Percentiles rank a stretch among this genome's conserved stretches.
phyloP scores from a whole-genome alignment of 2,329 filamentous ascomycete species.

The Peltaster fructicola region DNA sequence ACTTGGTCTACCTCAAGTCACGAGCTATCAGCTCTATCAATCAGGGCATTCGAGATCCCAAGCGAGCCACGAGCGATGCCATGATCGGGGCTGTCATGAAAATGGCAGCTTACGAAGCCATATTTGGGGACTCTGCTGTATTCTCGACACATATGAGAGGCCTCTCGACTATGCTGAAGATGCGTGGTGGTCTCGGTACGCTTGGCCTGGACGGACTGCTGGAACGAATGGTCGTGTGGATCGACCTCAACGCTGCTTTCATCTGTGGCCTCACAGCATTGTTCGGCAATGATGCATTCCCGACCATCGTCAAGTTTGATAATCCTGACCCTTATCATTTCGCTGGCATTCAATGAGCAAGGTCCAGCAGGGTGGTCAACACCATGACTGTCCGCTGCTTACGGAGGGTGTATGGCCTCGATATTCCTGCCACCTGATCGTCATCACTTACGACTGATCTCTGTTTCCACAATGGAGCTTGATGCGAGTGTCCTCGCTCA shows the following conservation, averaged over 20 bases:
- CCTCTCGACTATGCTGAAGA: slow-evolving; percentile 22
- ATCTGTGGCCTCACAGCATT: slow-evolving; percentile 7
- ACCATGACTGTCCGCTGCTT: no score
- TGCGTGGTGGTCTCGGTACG: slow-evolving; percentile 24
- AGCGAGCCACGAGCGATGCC: slow-evolving; percentile 19
- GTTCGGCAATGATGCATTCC: slow-evolving; percentile 7
- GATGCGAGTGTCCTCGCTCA: no score
- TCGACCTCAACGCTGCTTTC: slow-evolving; percentile 19
- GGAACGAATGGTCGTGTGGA: slow-evolving; percentile 29
- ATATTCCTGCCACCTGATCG: no score
- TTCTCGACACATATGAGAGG: slow-evolving; percentile 30
- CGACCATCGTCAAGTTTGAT: slow-evolving; percentile 9
- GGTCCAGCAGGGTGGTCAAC: no score
- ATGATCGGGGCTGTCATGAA: slow-evolving; percentile 31
- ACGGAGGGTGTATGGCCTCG: no score
- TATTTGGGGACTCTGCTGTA: slow-evolving; percentile 24
- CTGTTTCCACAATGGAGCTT: no score
- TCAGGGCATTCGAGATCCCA: slow-evolving; percentile 14
- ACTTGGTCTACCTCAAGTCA: slow-evolving; percentile 24
- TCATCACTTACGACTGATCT: no score
- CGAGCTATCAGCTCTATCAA: slow-evolving; percentile 26
- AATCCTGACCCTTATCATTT: slow-evolving; percentile 11
- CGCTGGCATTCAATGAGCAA: slow-evolving; percentile 7
- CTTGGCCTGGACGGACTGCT: slow-evolving; percentile 29
- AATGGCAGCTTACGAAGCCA: slow-evolving; percentile 33